Evolutionary conservation across 1,284 basidiomycete genomes (phyloP), one percentile per base, ranked within the genome.

Genomic region (Trichosporon sp.): DNA sequence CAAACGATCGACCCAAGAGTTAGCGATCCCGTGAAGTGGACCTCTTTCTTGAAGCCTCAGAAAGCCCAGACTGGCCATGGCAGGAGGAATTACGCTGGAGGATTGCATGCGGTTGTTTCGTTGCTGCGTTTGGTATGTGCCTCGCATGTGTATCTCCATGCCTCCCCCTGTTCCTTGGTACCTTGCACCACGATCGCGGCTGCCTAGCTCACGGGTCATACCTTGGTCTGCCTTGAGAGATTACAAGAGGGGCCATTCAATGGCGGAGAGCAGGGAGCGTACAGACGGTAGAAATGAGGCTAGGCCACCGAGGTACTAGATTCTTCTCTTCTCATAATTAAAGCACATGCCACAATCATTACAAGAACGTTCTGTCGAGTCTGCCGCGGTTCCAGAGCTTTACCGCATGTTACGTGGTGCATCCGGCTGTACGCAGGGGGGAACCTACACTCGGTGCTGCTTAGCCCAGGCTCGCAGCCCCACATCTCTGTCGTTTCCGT

Each of bases 51-150:
- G 12, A 51, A 51, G 26, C 26, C 26, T 26, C 26, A 26, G 26
- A 26, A 26, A 26, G 26, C 26, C 26, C 26, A 26, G 26, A 26
- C 26, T 26, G 26, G 26, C 26, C 26, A 26, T 26, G 26, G 26
- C 26, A 26, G 26, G 26, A 26, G 26, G 26, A 26, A 26, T 26
- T 26, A 26, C 26, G 26, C 26, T 26, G 26, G 26, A 26, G 54
- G 11, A 11, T 35, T 61, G 26, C 26, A 32, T 35, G 26, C 21
- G 21, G 11, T 32, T 61, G 56, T 12, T 35, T 26, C 56, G 26
- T 61, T 61, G 56, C 56, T 63, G 31, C 59, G 59, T 63, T 56
- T 63, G 31, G 59, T 32, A 37, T 63, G 59, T 63, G 32, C 59
- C 31, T 31, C 54, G 19, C 56, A 7, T 1, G 10, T 11, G 14